Evolutionary conservation across 208 protist species (phyloP).

Genomic region (Leishmania tropica): DNA sequence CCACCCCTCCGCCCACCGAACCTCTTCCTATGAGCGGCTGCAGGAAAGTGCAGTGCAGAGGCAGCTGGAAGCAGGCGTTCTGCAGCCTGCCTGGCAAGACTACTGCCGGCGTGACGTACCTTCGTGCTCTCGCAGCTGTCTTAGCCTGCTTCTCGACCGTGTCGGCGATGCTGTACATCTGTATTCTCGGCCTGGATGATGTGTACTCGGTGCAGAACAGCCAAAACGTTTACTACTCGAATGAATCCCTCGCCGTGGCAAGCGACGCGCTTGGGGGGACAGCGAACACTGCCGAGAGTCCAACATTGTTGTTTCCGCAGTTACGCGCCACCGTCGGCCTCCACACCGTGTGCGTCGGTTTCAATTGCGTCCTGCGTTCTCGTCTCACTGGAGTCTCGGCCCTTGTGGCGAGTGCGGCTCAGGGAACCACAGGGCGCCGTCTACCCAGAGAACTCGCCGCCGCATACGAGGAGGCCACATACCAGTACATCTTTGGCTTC

Average conservation of each 20-base stretch:
- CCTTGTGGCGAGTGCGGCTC: constrained; percentile 10
- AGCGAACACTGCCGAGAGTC: not conserved
- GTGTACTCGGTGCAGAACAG: constrained; percentile 16
- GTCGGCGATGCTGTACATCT: constrained; percentile 8
- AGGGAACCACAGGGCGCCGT: not conserved
- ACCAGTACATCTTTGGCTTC: constrained; percentile 55
- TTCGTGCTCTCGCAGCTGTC: constrained; percentile 4
- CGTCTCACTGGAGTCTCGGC: constrained; percentile 16
- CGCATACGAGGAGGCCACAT: constrained; percentile 22
- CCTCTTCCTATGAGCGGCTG: not conserved
- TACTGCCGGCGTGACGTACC: constrained; percentile 9
- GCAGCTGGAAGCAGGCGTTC: not conserved
- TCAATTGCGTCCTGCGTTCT: constrained; percentile 29
- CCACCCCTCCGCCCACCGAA: not conserved
- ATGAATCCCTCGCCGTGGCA: not conserved
- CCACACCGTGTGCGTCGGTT: constrained; percentile 28
- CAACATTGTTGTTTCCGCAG: constrained; percentile 42
- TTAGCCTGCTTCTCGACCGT: constrained; percentile 9
- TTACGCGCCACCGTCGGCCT: constrained; percentile 43
- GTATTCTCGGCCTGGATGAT: constrained; percentile 10
- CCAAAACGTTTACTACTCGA: constrained; percentile 17
- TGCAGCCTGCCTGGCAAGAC: not conserved
- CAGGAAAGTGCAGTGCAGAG: not conserved
- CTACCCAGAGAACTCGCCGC: not conserved
- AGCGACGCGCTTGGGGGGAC: not conserved